These are phyloP conservation scores for Yamadazyma tumulicola DNA, from an alignment of 805 yeast species.

Conservation along the genomic window DNA sequence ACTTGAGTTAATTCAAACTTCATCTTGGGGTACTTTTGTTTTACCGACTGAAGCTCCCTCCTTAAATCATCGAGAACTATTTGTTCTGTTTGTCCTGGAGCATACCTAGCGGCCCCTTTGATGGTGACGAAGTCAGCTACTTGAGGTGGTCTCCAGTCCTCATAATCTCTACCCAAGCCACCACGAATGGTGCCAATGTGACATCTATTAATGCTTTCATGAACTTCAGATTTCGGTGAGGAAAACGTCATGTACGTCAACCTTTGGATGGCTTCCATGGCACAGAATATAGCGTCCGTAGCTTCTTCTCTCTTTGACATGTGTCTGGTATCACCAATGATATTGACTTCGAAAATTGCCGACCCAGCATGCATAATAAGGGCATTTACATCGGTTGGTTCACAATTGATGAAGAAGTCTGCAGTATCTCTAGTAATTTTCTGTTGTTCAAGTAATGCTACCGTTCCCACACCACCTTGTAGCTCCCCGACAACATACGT, in stretches of 20 bases:
- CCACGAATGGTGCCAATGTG: constrained; percentile 27
- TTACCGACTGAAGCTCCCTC: constrained; percentile 16
- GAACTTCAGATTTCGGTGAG: constrained; percentile 16
- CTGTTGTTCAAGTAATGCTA: constrained; percentile 19
- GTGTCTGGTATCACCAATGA: constrained; percentile 27
- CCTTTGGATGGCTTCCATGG: constrained; percentile 23
- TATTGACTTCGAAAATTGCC: constrained; percentile 22
- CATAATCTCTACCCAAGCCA: constrained; percentile 25
- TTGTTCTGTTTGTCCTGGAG: constrained; percentile 24
- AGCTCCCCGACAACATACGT: constrained; percentile 17
- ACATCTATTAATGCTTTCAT: constrained; percentile 23
- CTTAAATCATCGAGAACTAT: constrained; percentile 21
- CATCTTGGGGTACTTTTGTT: constrained; percentile 10
- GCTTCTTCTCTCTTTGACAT: constrained; percentile 30
- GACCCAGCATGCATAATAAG: constrained; percentile 28
- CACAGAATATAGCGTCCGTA: constrained; percentile 24
- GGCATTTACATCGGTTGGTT: constrained; percentile 26
- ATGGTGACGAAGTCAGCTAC: constrained; percentile 28
- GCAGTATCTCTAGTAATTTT: constrained; percentile 21
- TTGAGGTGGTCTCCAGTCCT: constrained; percentile 28
- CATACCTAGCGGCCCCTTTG: constrained; percentile 27
- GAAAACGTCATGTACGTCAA: constrained; percentile 22
- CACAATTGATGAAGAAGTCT: constrained; percentile 26
- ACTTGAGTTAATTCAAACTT: constrained; percentile 9
- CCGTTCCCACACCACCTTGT: constrained; percentile 31